Base-by-base conservation (phyloP, 176 grass and related monocot species). In the Carex kokanica region DNA sequence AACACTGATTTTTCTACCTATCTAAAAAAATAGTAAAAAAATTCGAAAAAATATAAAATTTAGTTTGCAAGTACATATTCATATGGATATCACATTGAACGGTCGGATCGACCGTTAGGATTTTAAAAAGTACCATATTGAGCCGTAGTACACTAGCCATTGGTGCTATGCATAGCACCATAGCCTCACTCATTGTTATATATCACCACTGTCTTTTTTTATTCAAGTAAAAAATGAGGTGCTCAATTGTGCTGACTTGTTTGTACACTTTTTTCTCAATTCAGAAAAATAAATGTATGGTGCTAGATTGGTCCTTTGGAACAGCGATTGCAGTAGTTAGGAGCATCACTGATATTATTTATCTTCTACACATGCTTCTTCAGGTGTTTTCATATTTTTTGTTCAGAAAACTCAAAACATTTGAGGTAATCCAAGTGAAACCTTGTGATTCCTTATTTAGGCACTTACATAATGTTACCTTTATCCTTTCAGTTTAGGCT, bases 311-410 rank as follows among this genome's bases (percentile, higher is more conserved):
- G 95, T 57, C 81, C 29, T 91, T 95, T 53, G 92, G 89, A 62
- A 91, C 79, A 64, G 89, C 57, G 8, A 88, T 98, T 86, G 89
- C 95, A 11, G 88, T 88, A 53, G 89, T 95, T 34, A 91, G 95
- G 86, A 98, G 95, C 78, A 59, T 98, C 45, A 95, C 95, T 78
- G 95, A 98, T 93, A 86, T 88, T 66, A 95, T 95, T 84, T 98
- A 98, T 88, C 85, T 95, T 41, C 61, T 95, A 8, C 95, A 98
- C 79, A 98, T 98, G 89, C 83, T 98, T 88, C 95, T 98, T 91
- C 95, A 98, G 90, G 95, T 94, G 88, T 62, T 16, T 70, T 55
- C 27, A 29, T 60, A 78, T 57, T 71, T 71, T 21, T 57, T 87
- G 9, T 23, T 90, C 34, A 31, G 15, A 62, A 56, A 64, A 66